A percentile compares a stretch with the other conserved stretches of the same genome.
phyloP scores from a whole-genome alignment of 2,329 filamentous ascomycete species.

The Aspergillus sp. region DNA sequence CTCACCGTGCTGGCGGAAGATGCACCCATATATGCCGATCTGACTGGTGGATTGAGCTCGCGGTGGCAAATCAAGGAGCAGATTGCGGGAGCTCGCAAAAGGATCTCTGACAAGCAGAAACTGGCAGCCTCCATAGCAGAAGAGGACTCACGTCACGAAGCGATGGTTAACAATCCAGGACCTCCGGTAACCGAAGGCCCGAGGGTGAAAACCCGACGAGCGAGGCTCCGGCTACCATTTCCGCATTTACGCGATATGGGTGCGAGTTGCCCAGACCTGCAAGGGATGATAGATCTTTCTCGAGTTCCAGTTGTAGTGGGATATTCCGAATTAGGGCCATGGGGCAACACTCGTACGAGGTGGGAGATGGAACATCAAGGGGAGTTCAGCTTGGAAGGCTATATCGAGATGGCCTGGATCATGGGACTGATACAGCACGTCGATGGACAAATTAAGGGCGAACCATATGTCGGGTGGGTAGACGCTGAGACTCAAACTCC shows the following conservation, averaged over 20 bases:
- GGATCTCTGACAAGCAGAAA: conserved; percentile 23
- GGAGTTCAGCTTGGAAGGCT: conserved; percentile 94
- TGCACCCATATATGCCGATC: conserved; percentile 44
- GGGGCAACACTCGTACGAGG: conserved; percentile 95
- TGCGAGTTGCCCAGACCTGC: conserved; percentile 19
- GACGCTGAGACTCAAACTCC: conserved; percentile 18
- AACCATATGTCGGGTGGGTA: conserved; percentile 85
- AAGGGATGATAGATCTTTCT: conserved; percentile 46
- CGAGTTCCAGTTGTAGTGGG: conserved; percentile 46
- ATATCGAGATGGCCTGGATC: conserved; percentile 99
- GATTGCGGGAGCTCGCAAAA: conserved; percentile 27
- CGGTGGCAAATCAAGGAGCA: conserved; percentile 34
- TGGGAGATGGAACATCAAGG: conserved; percentile 99
- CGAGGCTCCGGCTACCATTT: conserved; percentile 17
- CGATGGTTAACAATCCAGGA: not conserved
- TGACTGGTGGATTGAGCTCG: conserved; percentile 42
- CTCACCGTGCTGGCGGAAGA: conserved; percentile 38
- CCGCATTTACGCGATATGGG: conserved; percentile 13
- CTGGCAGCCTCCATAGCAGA: conserved; percentile 28
- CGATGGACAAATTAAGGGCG: conserved; percentile 91
- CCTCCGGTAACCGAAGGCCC: not conserved
- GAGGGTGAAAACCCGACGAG: conserved; percentile 2
- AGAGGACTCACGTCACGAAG: conserved; percentile 25
- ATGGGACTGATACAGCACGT: conserved; percentile 99
- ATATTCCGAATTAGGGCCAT: conserved; percentile 62